Conservation (phyloP, 2,329 filamentous ascomycete species). For the Trichoderma sp. region DNA sequence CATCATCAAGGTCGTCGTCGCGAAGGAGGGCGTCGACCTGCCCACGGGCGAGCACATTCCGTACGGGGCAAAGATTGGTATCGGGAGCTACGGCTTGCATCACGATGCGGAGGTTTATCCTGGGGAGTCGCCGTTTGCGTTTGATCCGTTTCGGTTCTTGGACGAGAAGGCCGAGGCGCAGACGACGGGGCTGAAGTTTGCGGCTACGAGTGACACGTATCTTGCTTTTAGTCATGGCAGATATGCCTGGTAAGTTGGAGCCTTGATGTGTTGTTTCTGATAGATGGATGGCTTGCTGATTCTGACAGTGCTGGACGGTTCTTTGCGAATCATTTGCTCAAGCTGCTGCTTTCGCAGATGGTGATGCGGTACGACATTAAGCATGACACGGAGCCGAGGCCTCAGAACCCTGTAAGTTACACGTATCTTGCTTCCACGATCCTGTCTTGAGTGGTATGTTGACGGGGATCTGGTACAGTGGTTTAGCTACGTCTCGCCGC, state of each 20-base stretch:
- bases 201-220: constrained; percentile 6
- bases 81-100: constrained; percentile 14
- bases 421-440: not conserved
- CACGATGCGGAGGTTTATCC: constrained; percentile 10
- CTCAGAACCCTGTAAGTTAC: constrained; percentile 9
- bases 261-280: not conserved
- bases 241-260: constrained; percentile 2
- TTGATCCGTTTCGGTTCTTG: constrained; percentile 16
- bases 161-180: constrained; percentile 1
- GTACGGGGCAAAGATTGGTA: not conserved
- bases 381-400: not conserved
- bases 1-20: constrained; percentile 14
- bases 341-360: constrained; percentile 12
- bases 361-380: constrained; percentile 12
- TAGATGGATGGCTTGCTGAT: not conserved
- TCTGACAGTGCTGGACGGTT: constrained; percentile 3
- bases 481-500: constrained; percentile 15
- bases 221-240: constrained; percentile 8
- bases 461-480: not conserved
- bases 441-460: not conserved
- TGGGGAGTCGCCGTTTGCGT: constrained; percentile 2
- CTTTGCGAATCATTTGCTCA: constrained; percentile 17
- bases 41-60: constrained; percentile 17
- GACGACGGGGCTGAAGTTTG: constrained; percentile 6
- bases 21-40: constrained; percentile 12